Evolutionary conservation across 148 eudicot species (phyloP).

Genomic region (Vaccinium myrtillus): DNA sequence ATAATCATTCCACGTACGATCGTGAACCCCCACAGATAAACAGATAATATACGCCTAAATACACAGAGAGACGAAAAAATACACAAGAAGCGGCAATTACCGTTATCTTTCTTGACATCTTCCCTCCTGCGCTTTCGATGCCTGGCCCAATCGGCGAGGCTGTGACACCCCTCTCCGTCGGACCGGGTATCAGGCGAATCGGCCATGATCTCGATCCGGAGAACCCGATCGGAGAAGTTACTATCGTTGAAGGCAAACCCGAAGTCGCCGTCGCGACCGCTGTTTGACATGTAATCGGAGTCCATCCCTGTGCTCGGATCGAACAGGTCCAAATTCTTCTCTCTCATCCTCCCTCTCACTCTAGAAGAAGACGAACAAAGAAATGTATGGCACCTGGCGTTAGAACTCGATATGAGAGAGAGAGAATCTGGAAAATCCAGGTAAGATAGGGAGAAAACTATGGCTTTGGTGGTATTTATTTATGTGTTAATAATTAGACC

Average conservation of each 20-base stretch:
- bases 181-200: slow-evolving; percentile 46
- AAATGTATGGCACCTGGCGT: not conserved
- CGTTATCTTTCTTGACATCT: slow-evolving; percentile 49
- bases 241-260: slow-evolving; percentile 87
- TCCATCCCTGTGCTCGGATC: slow-evolving; percentile 76
- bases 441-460: too few species aligned
- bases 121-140: slow-evolving; percentile 63
- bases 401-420: not conserved
- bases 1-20: not conserved
- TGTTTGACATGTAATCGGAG: slow-evolving; percentile 37
- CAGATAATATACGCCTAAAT: not conserved
- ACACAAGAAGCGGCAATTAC: slow-evolving; percentile 18
- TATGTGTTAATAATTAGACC: not conserved
- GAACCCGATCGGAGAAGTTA: slow-evolving; percentile 78
- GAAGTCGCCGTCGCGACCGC: slow-evolving; percentile 54
- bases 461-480: not conserved
- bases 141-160: slow-evolving; percentile 75
- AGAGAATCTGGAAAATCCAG: not conserved
- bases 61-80: not conserved
- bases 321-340: slow-evolving; percentile 53
- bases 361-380: not conserved
- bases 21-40: not conserved
- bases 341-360: slow-evolving; percentile 28
- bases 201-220: slow-evolving; percentile 71
- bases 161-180: slow-evolving; percentile 48